phyloP scores from a whole-genome alignment of 1,284 basidiomycete genomes.

The Ganoderma leucocontextum region DNA sequence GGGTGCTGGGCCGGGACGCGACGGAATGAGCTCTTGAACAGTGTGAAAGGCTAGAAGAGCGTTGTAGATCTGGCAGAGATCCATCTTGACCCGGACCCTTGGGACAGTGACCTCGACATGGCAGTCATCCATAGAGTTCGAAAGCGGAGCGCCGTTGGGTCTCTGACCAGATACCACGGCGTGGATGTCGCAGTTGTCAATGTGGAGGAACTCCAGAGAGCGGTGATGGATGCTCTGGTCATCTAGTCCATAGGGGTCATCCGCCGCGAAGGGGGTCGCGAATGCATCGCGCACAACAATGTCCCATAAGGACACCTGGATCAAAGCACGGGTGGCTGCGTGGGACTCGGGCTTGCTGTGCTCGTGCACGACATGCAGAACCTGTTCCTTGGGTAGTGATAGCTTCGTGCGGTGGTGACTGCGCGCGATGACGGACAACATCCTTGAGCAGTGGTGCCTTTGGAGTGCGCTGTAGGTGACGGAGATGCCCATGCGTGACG shows the following conservation, averaged over 20 bases:
- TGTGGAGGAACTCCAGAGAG: slow-evolving; percentile 58
- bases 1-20: slow-evolving; percentile 20
- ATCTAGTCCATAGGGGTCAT: slow-evolving; percentile 65
- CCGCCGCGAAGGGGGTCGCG: slow-evolving; percentile 68
- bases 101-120: slow-evolving; percentile 33
- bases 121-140: slow-evolving; percentile 36
- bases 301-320: slow-evolving; percentile 56
- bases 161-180: slow-evolving; percentile 47
- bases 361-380: slow-evolving; percentile 57
- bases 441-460: slow-evolving; percentile 53
- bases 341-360: slow-evolving; percentile 40
- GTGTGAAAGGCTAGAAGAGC: slow-evolving; percentile 71
- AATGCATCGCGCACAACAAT: slow-evolving; percentile 63
- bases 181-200: slow-evolving; percentile 50
- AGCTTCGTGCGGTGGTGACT: slow-evolving; percentile 58
- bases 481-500: slow-evolving; percentile 64
- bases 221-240: slow-evolving; percentile 50
- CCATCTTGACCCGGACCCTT: slow-evolving; percentile 32
- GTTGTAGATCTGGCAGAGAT: slow-evolving; percentile 79
- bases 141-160: slow-evolving; percentile 26
- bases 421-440: slow-evolving; percentile 49
- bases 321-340: slow-evolving; percentile 44
- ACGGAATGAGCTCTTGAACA: slow-evolving; percentile 54
- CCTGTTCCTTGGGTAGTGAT: slow-evolving; percentile 67
- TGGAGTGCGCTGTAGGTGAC: slow-evolving; percentile 70